These are phyloP conservation scores for Aleurites moluccanus DNA, from an alignment of 441 rosid genomes.

Conservation along the genomic window DNA sequence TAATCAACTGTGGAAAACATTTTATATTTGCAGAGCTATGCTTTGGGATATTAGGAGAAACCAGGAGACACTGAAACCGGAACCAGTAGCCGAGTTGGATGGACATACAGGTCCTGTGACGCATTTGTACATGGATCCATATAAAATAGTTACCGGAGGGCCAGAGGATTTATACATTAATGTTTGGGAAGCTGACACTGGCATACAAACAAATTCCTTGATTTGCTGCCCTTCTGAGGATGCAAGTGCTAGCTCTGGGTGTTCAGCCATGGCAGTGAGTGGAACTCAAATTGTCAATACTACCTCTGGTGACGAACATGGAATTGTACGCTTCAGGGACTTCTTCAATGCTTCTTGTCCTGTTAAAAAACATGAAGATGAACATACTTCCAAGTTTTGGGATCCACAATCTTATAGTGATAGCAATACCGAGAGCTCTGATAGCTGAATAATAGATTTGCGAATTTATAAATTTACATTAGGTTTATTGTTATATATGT, in stretches of 20 bases:
- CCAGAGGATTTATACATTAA: slow-evolving; percentile 34
- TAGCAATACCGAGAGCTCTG: slow-evolving; percentile 27
- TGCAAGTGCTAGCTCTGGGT: slow-evolving; percentile 25
- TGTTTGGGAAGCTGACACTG: slow-evolving; percentile 63
- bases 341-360: slow-evolving; percentile 43
- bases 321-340: slow-evolving; percentile 38
- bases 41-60: slow-evolving; percentile 63
- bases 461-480: background rate
- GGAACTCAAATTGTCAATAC: slow-evolving; percentile 44
- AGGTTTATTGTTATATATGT: background rate
- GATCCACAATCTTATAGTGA: slow-evolving; percentile 25
- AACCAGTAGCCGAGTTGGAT: slow-evolving; percentile 53
- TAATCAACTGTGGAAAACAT: background rate
- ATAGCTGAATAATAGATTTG: slow-evolving; percentile 15
- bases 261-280: slow-evolving; percentile 55
- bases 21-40: slow-evolving; percentile 49
- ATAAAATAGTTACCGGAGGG: slow-evolving; percentile 61
- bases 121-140: slow-evolving; percentile 50
- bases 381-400: slow-evolving; percentile 54
- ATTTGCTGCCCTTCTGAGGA: slow-evolving; percentile 29
- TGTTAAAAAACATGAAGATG: slow-evolving; percentile 21
- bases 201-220: slow-evolving; percentile 45
- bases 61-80: slow-evolving; percentile 31
- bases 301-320: slow-evolving; percentile 22
- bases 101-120: slow-evolving; percentile 51